Conservation (phyloP, 352 stramenopile genomes). For the Globisporangium parvum region DNA sequence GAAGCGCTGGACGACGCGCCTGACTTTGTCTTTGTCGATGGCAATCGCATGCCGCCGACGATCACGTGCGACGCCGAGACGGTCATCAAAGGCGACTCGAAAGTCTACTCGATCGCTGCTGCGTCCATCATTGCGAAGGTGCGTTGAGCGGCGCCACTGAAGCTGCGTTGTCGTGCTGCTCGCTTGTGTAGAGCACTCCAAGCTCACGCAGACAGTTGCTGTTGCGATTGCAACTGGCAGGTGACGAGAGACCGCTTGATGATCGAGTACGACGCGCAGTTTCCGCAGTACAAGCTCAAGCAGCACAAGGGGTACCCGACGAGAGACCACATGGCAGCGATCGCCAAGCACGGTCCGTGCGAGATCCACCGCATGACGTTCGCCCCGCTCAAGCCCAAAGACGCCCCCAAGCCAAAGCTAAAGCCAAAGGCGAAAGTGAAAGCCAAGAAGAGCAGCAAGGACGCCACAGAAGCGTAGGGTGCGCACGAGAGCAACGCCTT, state of each 20-base stretch:
- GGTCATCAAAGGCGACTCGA: constrained; percentile 94
- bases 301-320: constrained; percentile 98
- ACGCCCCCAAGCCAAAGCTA: constrained; percentile 10
- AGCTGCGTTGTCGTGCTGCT: neutral
- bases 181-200: neutral
- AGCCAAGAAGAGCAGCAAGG: constrained; percentile 1
- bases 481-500: neutral
- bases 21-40: constrained; percentile 94
- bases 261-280: constrained; percentile 90
- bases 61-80: constrained; percentile 85
- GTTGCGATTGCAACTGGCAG: constrained; percentile 1
- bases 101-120: constrained; percentile 95
- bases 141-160: too few relatives aligned
- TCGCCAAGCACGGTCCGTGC: constrained; percentile 87
- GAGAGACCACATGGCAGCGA: constrained; percentile 84
- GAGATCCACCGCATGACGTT: constrained; percentile 96
- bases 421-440: constrained; percentile 2
- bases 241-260: constrained; percentile 98
- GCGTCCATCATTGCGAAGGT: constrained; percentile 97
- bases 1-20: constrained; percentile 42
- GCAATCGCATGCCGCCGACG: constrained; percentile 90
- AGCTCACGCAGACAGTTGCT: neutral
- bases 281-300: constrained; percentile 91
- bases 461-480: neutral
- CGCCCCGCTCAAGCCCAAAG: constrained; percentile 89